Conservation (phyloP, 768 basidiomycete species). For the Amanita exitialis region DNA sequence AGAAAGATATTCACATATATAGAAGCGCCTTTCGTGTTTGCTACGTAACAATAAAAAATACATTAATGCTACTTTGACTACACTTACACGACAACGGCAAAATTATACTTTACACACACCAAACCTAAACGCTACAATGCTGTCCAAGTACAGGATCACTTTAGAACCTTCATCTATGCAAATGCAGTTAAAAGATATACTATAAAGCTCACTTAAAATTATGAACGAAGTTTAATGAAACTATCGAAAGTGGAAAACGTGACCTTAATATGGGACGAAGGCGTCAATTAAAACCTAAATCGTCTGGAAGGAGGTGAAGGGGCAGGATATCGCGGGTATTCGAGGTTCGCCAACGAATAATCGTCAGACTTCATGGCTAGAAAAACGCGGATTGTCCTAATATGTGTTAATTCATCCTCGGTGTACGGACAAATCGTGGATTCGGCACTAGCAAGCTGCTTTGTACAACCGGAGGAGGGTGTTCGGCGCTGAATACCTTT, state of each 20-base stretch:
- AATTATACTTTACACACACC: too few species aligned
- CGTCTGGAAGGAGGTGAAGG: constrained; percentile 6
- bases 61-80: too few species aligned
- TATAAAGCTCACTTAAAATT: background rate
- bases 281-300: background rate
- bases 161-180: constrained; percentile 3
- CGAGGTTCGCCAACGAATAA: constrained; percentile 12
- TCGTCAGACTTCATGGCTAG: constrained; percentile 32
- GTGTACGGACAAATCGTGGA: constrained; percentile 11
- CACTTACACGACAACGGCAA: too few species aligned
- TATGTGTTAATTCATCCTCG: constrained; percentile 32
- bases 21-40: background rate
- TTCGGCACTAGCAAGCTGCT: background rate
- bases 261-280: background rate
- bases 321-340: constrained; percentile 13
- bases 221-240: background rate
- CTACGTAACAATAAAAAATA: background rate
- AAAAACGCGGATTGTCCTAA: constrained; percentile 44
- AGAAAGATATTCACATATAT: too few species aligned
- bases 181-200: background rate
- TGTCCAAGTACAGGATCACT: background rate
- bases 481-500: constrained; percentile 5
- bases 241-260: background rate
- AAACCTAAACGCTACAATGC: background rate
- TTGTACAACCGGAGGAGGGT: background rate